A percentile compares a stretch with the other conserved stretches of the same genome.
Conservation (phyloP, 495 filamentous ascomycete species). For the Aspergillus haitiensis region DNA sequence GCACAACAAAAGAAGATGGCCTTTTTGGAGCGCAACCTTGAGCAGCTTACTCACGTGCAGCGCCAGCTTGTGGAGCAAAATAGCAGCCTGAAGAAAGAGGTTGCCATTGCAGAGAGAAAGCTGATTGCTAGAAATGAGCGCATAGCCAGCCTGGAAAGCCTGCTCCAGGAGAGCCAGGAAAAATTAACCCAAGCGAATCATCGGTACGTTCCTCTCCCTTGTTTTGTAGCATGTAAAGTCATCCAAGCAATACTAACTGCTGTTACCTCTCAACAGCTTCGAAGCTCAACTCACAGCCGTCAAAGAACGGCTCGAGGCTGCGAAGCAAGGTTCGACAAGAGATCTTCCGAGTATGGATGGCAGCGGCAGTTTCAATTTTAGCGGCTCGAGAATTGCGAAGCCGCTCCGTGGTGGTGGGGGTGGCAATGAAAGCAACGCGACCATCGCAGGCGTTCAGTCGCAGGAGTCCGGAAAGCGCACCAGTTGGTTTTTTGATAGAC, state of each 20-base stretch:
- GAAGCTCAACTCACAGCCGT: conserved; percentile 95
- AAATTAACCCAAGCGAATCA: conserved; percentile 95
- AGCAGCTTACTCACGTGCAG: conserved; percentile 96
- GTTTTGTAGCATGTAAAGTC: not conserved
- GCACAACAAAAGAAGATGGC: conserved; percentile 99
- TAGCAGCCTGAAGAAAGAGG: conserved; percentile 93
- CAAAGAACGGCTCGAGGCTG: conserved; percentile 95
- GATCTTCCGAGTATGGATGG: conserved; percentile 66
- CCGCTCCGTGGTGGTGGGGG: conserved; percentile 90
- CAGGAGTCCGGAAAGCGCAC: conserved; percentile 51
- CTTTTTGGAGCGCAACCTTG: conserved; percentile 95
- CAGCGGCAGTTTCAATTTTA: conserved; percentile 70
- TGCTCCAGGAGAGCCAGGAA: conserved; percentile 96
- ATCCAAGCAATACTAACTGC: not conserved
- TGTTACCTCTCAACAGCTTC: conserved; percentile 60
- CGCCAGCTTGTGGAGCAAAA: conserved; percentile 98
- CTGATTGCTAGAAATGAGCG: conserved; percentile 94
- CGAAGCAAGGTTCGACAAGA: conserved; percentile 83
- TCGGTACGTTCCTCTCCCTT: conserved; percentile 59
- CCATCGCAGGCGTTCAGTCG: conserved; percentile 44
- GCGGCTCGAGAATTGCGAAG: conserved; percentile 86
- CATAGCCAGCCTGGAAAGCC: conserved; percentile 83
- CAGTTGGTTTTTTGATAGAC: conserved; percentile 54
- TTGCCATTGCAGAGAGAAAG: conserved; percentile 96
- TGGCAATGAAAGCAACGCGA: conserved; percentile 36